Conservation (phyloP, 83 land plant genomes). For the Picea abies region DNA sequence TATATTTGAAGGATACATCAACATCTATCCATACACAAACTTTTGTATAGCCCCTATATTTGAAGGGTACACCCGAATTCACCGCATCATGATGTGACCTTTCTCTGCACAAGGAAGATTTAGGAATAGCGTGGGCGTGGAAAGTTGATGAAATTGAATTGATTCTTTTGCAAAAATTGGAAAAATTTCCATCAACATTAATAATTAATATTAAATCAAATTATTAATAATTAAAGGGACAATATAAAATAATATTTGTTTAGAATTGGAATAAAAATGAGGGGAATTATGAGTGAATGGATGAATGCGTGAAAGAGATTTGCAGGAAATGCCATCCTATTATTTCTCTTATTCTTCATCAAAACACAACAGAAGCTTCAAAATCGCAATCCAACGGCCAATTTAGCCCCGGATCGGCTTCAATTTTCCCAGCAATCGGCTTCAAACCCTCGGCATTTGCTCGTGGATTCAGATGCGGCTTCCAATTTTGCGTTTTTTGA, state of each 20-base stretch:
- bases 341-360: not conserved
- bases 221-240: not conserved
- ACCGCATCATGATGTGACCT: not conserved
- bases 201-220: not conserved
- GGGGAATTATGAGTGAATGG: not conserved
- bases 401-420: not conserved
- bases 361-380: not conserved
- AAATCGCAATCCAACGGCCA: not conserved
- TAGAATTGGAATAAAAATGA: not conserved
- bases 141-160: slow-evolving; percentile 12
- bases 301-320: not conserved
- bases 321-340: slow-evolving; percentile 3
- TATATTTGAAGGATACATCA: too few relatives aligned
- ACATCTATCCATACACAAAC: too few relatives aligned
- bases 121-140: slow-evolving; percentile 14
- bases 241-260: not conserved
- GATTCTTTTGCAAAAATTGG: not conserved
- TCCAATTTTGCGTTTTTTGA: not conserved
- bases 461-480: slow-evolving; percentile 1
- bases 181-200: not conserved
- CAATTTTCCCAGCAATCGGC: not conserved
- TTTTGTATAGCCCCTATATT: too few relatives aligned
- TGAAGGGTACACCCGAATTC: too few relatives aligned
- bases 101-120: not conserved
- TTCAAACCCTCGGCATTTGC: slow-evolving; percentile 12